Evolutionary conservation across 441 rosid species (phyloP).

Genomic region (Codiaeum variegatum): DNA sequence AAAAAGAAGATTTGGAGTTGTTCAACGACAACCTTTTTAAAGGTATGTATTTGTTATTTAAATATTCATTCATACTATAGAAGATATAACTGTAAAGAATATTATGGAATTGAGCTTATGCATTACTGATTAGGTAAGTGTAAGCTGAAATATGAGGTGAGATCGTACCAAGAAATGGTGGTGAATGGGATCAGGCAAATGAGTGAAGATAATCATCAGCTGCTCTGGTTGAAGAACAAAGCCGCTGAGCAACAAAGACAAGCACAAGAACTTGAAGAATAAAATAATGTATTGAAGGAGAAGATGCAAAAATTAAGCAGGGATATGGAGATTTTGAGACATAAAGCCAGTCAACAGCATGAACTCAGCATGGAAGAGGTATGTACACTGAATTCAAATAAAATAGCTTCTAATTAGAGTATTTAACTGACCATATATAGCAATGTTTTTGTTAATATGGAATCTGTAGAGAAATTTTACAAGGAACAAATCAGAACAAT

Average conservation of each 20-base stretch:
- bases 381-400: slow-evolving; percentile 2
- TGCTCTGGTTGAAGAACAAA: slow-evolving; percentile 40
- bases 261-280: slow-evolving; percentile 40
- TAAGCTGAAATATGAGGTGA: slow-evolving; percentile 19
- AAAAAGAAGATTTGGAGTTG: slow-evolving; percentile 27
- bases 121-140: neutral
- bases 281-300: slow-evolving; percentile 34
- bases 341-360: slow-evolving; percentile 48
- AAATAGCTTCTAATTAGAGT: too few species aligned
- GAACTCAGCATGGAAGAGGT: slow-evolving; percentile 70
- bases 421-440: neutral
- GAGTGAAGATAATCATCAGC: slow-evolving; percentile 56
- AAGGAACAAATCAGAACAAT: slow-evolving; percentile 39
- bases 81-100: too few species aligned
- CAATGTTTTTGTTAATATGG: slow-evolving; percentile 37
- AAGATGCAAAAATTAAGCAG: slow-evolving; percentile 47
- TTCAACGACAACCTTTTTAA: slow-evolving; percentile 16
- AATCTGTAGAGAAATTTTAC: slow-evolving; percentile 49
- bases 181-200: slow-evolving; percentile 48
- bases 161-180: slow-evolving; percentile 65
- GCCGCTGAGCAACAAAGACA: slow-evolving; percentile 32
- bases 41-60: neutral
- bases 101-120: neutral
- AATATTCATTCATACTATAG: neutral
- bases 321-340: slow-evolving; percentile 50